A percentile compares a stretch with the other conserved stretches of the same genome.
phyloP scores from a whole-genome alignment of 352 stramenopile species.

The Pythium phragmitis region DNA sequence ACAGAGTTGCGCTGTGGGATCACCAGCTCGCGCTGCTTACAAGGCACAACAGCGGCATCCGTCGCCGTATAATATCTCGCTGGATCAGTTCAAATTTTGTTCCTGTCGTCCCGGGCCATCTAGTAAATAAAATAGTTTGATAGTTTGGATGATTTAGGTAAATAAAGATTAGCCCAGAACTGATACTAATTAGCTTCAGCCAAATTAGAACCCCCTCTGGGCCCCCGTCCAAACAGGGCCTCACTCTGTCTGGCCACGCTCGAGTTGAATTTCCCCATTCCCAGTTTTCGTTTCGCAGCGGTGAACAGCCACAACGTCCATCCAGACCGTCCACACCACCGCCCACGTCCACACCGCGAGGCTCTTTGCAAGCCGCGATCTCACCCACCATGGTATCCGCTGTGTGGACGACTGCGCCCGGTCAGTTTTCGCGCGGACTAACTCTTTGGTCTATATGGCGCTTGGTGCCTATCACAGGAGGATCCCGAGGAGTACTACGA shows the following conservation, averaged over 20 bases:
- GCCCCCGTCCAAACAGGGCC: constrained; percentile 3
- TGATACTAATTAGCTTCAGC: neutral
- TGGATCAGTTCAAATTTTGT: no score
- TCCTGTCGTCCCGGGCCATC: no score
- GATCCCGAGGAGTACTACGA: constrained; percentile 33
- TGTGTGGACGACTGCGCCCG: neutral
- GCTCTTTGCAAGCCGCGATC: neutral
- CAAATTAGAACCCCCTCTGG: constrained; percentile 7
- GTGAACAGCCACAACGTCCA: constrained; percentile 3
- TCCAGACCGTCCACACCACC: neutral
- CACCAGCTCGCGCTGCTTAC: no score
- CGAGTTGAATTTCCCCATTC: constrained; percentile 19
- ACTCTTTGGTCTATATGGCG: neutral
- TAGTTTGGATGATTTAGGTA: no score
- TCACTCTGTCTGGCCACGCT: constrained; percentile 1
- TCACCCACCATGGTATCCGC: constrained; percentile 8
- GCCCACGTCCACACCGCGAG: neutral
- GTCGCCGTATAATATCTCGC: no score
- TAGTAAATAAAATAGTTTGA: no score
- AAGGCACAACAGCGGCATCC: no score
- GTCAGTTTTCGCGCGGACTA: neutral
- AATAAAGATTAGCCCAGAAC: no score
- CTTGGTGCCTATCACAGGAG: constrained; percentile 17
- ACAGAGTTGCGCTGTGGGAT: no score
- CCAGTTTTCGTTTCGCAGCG: constrained; percentile 2